Percentiles rank a stretch among this genome's conserved stretches.
Evolutionary conservation across 352 stramenopile genomes (phyloP).

Genomic region (Phytophthora capsici): DNA sequence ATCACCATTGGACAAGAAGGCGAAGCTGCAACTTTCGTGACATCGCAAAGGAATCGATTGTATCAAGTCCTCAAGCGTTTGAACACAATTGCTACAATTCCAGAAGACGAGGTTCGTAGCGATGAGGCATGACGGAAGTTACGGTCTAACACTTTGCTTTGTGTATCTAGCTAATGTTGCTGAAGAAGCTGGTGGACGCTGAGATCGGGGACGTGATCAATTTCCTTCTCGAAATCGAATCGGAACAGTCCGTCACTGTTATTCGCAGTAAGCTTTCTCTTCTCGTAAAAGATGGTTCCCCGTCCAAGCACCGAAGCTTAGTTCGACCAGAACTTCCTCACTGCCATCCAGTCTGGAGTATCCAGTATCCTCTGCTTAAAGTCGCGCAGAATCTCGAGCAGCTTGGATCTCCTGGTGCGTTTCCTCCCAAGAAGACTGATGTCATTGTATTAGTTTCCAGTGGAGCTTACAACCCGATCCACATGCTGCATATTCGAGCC

Average conservation of each 20-base stretch:
- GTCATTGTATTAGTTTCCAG: conserved; percentile 81
- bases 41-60: conserved; percentile 62
- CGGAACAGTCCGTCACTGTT: conserved; percentile 32
- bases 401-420: conserved; percentile 33
- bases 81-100: conserved; percentile 47
- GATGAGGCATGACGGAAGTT: not conserved
- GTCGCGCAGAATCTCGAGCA: conserved; percentile 70
- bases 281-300: conserved; percentile 59
- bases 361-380: conserved; percentile 78
- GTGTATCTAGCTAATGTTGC: conserved; percentile 48
- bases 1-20: conserved; percentile 57
- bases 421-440: conserved; percentile 44
- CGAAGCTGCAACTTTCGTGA: conserved; percentile 37
- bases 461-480: conserved; percentile 79
- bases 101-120: conserved; percentile 61
- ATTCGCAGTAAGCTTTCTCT: conserved; percentile 44
- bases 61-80: conserved; percentile 76
- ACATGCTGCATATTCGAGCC: conserved; percentile 79
- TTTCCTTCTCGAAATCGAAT: conserved; percentile 59
- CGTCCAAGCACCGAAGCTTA: conserved; percentile 54
- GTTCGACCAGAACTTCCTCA: conserved; percentile 36
- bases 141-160: conserved; percentile 8
- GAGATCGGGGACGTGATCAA: conserved; percentile 77
- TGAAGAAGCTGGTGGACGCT: conserved; percentile 79
- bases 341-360: conserved; percentile 57